Conservation (phyloP, 1,284 basidiomycete genomes). For the Taiwanofungus camphoratus region DNA sequence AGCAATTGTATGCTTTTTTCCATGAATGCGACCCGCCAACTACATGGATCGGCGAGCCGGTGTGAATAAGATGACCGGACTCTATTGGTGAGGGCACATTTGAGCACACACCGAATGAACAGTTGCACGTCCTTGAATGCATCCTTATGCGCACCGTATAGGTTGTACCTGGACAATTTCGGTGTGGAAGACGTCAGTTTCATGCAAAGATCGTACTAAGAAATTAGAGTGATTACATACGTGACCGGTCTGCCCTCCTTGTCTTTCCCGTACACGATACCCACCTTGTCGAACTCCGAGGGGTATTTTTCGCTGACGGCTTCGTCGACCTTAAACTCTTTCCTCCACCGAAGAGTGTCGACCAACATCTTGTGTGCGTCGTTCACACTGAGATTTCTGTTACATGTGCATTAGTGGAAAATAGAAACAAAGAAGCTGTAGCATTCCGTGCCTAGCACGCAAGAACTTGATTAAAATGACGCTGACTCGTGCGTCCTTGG, state of each 20-base stretch:
- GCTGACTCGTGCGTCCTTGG: conserved; percentile 55
- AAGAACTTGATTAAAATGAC: conserved; percentile 77
- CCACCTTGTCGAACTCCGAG: conserved; percentile 60
- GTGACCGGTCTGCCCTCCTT: conserved; percentile 61
- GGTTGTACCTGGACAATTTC: conserved; percentile 50
- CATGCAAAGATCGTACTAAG: not conserved
- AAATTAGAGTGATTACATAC: conserved; percentile 32
- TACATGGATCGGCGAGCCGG: conserved; percentile 24
- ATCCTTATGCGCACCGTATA: conserved; percentile 65
- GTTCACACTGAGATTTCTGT: conserved; percentile 47
- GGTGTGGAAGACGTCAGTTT: not conserved
- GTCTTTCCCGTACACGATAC: conserved; percentile 59
- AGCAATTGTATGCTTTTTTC: conserved; percentile 58
- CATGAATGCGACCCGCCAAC: conserved; percentile 75
- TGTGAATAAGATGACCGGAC: conserved; percentile 1
- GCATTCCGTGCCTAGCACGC: conserved; percentile 52
- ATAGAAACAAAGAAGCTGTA: not conserved
- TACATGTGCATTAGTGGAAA: not conserved
- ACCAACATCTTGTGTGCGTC: conserved; percentile 61
- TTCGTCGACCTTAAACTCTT: conserved; percentile 59
- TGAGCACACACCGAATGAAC: conserved; percentile 52
- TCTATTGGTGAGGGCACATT: not conserved
- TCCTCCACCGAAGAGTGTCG: conserved; percentile 66
- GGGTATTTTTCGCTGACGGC: conserved; percentile 60
- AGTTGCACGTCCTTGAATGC: conserved; percentile 65